phyloP scores from a whole-genome alignment of 129 eudicot species.

The Helianthus tuberosus region DNA sequence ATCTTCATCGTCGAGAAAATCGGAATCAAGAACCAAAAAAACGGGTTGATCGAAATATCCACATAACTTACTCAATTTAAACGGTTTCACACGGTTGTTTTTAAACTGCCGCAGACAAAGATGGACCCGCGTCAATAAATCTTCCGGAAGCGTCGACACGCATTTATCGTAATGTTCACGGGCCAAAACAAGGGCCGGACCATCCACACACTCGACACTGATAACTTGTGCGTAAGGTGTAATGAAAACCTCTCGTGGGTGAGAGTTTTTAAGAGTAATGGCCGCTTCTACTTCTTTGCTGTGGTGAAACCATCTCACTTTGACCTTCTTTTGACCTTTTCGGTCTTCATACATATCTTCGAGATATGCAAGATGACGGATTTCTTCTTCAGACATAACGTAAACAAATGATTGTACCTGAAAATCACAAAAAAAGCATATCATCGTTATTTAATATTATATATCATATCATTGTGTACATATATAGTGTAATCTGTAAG shows the following conservation, averaged over 20 bases:
- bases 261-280: conserved; percentile 68
- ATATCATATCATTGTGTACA: neutral
- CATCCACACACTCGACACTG: conserved; percentile 95
- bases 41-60: conserved; percentile 85
- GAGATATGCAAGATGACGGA: conserved; percentile 80
- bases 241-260: conserved; percentile 90
- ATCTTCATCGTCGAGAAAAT: conserved; percentile 60
- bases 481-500: neutral
- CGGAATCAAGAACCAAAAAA: conserved; percentile 66
- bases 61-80: conserved; percentile 77
- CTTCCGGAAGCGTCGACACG: conserved; percentile 54
- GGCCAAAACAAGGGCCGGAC: conserved; percentile 89
- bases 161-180: conserved; percentile 90
- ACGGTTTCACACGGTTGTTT: conserved; percentile 76
- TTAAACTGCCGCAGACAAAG: conserved; percentile 81
- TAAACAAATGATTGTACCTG: conserved; percentile 93
- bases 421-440: neutral
- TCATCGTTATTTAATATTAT: neutral
- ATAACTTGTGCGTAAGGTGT: conserved; percentile 96
- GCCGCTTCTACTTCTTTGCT: conserved; percentile 75
- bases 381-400: conserved; percentile 94
- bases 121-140: conserved; percentile 64
- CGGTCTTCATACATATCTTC: conserved; percentile 98
- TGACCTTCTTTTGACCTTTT: conserved; percentile 89
- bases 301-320: conserved; percentile 98